These are phyloP conservation scores for Solanum chiquidenum DNA, from an alignment of 257 asterid species.

Conservation along the genomic window DNA sequence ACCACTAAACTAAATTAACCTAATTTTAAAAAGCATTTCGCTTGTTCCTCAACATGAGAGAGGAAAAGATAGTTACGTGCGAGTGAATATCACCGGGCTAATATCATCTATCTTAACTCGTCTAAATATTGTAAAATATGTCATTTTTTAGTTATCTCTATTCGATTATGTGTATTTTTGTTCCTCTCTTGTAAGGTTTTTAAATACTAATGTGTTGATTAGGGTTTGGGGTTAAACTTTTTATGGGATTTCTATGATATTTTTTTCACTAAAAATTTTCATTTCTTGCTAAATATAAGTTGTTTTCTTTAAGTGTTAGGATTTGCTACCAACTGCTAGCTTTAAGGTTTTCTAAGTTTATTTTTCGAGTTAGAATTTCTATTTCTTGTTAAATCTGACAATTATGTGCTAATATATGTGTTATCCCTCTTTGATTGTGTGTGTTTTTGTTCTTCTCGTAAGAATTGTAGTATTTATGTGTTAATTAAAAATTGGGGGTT, in stretches of 20 bases:
- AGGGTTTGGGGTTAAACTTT: too few relatives aligned
- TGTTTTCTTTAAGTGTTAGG: neutral
- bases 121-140: too few relatives aligned
- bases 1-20: too few relatives aligned
- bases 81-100: neutral
- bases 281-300: neutral
- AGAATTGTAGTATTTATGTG: too few relatives aligned
- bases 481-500: neutral
- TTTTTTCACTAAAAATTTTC: too few relatives aligned
- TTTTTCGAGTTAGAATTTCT: too few relatives aligned
- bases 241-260: too few relatives aligned
- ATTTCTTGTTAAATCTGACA: neutral
- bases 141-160: neutral
- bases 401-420: too few relatives aligned
- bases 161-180: neutral
- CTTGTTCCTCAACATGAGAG: neutral
- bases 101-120: too few relatives aligned
- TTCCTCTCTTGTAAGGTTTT: neutral
- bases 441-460: neutral
- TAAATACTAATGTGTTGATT: too few relatives aligned
- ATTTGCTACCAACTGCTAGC: too few relatives aligned
- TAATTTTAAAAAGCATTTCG: too few relatives aligned
- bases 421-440: neutral
- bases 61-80: neutral
- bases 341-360: neutral